Evolutionary conservation across 176 grass and related monocot species (phyloP).

Genomic region (Areca catechu): DNA sequence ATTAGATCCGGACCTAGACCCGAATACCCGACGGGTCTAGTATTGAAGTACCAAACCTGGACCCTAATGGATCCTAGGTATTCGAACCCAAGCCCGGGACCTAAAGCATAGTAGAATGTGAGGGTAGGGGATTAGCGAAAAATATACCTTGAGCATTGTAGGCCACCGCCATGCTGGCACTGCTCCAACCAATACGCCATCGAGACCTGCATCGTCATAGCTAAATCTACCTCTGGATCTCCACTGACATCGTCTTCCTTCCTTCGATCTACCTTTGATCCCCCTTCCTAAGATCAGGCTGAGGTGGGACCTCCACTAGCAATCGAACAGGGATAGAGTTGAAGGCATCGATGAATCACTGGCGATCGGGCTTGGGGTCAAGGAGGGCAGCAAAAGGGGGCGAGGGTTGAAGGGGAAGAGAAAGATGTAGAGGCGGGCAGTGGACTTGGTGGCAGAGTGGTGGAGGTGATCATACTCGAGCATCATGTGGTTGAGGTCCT

Average conservation of each 20-base stretch:
- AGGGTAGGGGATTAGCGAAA: too few relatives aligned
- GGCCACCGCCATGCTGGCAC: too few relatives aligned
- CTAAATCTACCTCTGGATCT: too few relatives aligned
- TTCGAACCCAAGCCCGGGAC: too few relatives aligned
- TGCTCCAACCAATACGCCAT: too few relatives aligned
- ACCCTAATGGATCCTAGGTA: too few relatives aligned
- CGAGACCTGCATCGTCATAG: too few relatives aligned
- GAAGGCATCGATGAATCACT: conserved; percentile 68
- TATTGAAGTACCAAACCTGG: too few relatives aligned
- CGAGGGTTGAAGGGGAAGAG: conserved; percentile 61
- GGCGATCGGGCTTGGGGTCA: conserved; percentile 58
- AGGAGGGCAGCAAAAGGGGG: conserved; percentile 29
- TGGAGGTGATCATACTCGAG: conserved; percentile 85
- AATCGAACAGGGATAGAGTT: conserved; percentile 35
- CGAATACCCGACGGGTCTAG: too few relatives aligned
- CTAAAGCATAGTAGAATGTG: too few relatives aligned
- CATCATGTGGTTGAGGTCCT: conserved; percentile 85
- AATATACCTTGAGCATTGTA: too few relatives aligned
- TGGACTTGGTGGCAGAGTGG: conserved; percentile 22
- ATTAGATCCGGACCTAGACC: too few relatives aligned
- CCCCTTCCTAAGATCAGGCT: conserved; percentile 38
- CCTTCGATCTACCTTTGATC: not conserved
- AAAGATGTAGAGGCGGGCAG: conserved; percentile 62
- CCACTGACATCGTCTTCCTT: not conserved
- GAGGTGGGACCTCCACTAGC: conserved; percentile 49